Evolutionary conservation across 73 alveolate genomes (phyloP).

Genomic region (Uronychia setigera): DNA sequence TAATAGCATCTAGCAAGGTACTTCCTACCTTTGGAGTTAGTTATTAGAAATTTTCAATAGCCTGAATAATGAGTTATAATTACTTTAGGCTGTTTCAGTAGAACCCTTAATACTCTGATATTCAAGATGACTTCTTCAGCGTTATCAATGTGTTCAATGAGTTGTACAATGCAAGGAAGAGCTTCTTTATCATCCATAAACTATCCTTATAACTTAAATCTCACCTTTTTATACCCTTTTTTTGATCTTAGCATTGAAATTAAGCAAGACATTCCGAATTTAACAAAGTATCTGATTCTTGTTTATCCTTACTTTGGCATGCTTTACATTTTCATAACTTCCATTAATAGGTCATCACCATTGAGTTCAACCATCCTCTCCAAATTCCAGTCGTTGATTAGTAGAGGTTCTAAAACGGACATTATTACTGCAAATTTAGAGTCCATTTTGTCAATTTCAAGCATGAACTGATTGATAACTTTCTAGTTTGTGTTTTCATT

Average conservation of each 20-base stretch:
- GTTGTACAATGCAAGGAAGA: too few species aligned
- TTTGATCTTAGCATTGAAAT: not conserved
- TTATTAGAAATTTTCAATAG: too few species aligned
- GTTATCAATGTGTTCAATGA: too few species aligned
- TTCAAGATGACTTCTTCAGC: too few species aligned
- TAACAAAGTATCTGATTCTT: not conserved
- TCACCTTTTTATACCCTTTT: too few species aligned
- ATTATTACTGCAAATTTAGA: slow-evolving; percentile 29
- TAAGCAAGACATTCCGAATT: not conserved
- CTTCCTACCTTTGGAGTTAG: too few species aligned
- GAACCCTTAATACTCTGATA: too few species aligned
- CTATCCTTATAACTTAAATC: too few species aligned
- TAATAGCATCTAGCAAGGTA: too few species aligned
- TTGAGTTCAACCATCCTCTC: slow-evolving; percentile 35
- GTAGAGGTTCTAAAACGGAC: slow-evolving; percentile 58
- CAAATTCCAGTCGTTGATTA: slow-evolving; percentile 53
- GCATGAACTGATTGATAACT: slow-evolving; percentile 20
- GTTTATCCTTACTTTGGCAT: not conserved
- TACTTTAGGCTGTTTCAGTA: too few species aligned
- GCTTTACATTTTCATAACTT: not conserved
- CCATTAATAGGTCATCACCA: not conserved
- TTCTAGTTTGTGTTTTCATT: slow-evolving; percentile 22
- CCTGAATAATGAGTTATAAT: too few species aligned
- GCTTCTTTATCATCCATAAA: too few species aligned
- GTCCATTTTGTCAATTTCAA: slow-evolving; percentile 5